These are phyloP conservation scores for Allantophomopsis cytisporea DNA, from an alignment of 2,329 filamentous ascomycete species.

Conservation along the genomic window DNA sequence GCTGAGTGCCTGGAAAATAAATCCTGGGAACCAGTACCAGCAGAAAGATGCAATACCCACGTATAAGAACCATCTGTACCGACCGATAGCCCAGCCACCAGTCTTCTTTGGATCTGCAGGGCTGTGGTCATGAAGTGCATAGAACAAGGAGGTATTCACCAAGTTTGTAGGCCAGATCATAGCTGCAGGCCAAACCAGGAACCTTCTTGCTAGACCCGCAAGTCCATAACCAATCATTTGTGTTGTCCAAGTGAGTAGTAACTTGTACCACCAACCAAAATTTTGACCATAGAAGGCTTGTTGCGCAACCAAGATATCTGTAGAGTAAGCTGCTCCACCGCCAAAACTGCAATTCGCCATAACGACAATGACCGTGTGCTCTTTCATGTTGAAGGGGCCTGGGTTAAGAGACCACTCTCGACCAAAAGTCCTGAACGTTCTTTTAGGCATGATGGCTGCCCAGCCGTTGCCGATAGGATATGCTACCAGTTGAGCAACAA, in stretches of 20 bases:
- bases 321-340: constrained; percentile 46
- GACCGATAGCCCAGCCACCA: constrained; percentile 28
- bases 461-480: constrained; percentile 1
- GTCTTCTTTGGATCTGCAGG: constrained; percentile 43
- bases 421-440: constrained; percentile 32
- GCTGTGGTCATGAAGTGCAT: constrained; percentile 40
- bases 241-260: constrained; percentile 44
- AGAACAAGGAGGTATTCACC: constrained; percentile 31
- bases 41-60: constrained; percentile 26
- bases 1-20: constrained; percentile 15
- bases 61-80: constrained; percentile 30
- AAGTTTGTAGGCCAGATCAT: constrained; percentile 52
- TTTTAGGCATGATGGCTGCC: not conserved
- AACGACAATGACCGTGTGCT: constrained; percentile 31
- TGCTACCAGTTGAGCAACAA: constrained; percentile 2
- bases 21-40: constrained; percentile 33
- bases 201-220: constrained; percentile 43
- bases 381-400: constrained; percentile 19
- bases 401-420: constrained; percentile 17
- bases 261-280: constrained; percentile 52
- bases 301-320: constrained; percentile 61
- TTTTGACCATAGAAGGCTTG: constrained; percentile 60
- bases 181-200: constrained; percentile 42
- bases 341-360: constrained; percentile 59
- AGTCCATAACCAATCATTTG: constrained; percentile 51